Percentiles rank a stretch among this genome's conserved stretches.
Conservation (phyloP, 306 rosid species). For the Benincasa hispida region DNA sequence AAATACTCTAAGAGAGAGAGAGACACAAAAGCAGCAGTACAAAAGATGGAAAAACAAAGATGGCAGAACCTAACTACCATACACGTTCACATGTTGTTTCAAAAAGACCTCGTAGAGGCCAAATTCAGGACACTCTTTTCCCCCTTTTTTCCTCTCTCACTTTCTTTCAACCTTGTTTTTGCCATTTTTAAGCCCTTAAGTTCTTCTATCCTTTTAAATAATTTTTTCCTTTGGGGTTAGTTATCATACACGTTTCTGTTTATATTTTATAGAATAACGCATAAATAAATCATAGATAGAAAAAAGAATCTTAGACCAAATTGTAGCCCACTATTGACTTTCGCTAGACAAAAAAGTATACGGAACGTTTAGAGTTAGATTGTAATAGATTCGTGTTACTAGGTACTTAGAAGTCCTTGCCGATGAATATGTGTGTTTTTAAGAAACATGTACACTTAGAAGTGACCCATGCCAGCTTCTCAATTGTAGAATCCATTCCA, state of each 20-base stretch:
- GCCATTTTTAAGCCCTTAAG: not conserved
- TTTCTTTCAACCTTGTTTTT: not conserved
- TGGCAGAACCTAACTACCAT: constrained; percentile 11
- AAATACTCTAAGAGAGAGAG: no score
- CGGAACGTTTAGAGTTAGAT: not conserved
- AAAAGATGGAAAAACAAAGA: constrained; percentile 6
- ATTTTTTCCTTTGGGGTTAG: not conserved
- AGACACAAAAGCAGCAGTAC: constrained; percentile 6
- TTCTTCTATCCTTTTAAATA: not conserved
- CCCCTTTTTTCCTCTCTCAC: not conserved
- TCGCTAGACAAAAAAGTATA: not conserved
- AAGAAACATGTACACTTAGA: constrained; percentile 7
- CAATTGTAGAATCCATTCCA: constrained; percentile 1
- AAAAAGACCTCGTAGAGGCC: not conserved
- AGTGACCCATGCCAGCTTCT: constrained; percentile 11
- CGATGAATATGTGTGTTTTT: not conserved
- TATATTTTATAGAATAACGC: not conserved
- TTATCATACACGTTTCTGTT: not conserved
- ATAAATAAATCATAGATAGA: not conserved
- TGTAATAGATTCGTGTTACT: not conserved
- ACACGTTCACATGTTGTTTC: constrained; percentile 9
- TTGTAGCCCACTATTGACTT: not conserved
- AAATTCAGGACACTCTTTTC: not conserved
- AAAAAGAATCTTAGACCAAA: not conserved
- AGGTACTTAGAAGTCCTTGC: not conserved